Conservation (phyloP, 208 protist genomes). For the Zelonia costaricensis region DNA sequence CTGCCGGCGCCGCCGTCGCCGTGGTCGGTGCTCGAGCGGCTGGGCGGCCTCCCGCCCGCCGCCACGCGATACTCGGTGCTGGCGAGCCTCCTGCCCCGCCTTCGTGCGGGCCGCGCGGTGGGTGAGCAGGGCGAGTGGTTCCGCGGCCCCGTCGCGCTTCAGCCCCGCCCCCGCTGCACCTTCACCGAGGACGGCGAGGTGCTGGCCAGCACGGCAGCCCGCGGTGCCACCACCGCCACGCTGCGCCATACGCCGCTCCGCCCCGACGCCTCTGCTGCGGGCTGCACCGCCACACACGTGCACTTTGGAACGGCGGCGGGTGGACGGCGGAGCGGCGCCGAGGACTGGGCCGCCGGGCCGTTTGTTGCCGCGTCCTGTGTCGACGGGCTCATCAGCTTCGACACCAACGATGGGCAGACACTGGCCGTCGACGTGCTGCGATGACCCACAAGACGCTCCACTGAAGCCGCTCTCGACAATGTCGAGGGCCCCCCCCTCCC, state of each 20-base stretch:
- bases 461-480: too few relatives aligned
- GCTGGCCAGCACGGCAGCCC: background rate
- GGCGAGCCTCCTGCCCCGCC: background rate
- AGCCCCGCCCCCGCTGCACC: conserved; percentile 7
- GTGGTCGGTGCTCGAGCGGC: conserved; percentile 2
- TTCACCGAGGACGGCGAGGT: conserved; percentile 14
- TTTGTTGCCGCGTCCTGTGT: conserved; percentile 26
- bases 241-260: too few relatives aligned
- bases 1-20: conserved; percentile 12
- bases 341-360: too few relatives aligned
- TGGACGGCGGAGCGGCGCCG: too few relatives aligned
- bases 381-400: conserved; percentile 20
- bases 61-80: conserved; percentile 1
- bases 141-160: background rate
- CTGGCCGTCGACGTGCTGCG: conserved; percentile 5
- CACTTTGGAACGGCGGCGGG: background rate
- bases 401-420: conserved; percentile 20
- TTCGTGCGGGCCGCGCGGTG: background rate
- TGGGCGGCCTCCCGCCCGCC: background rate
- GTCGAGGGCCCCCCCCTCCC: too few relatives aligned
- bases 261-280: background rate
- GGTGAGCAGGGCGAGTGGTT: background rate
- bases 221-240: background rate
- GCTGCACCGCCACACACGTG: conserved; percentile 1
- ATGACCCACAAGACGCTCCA: too few relatives aligned